phyloP scores from a whole-genome alignment of 305 asterid species.

The Solanum aculeatissimum region DNA sequence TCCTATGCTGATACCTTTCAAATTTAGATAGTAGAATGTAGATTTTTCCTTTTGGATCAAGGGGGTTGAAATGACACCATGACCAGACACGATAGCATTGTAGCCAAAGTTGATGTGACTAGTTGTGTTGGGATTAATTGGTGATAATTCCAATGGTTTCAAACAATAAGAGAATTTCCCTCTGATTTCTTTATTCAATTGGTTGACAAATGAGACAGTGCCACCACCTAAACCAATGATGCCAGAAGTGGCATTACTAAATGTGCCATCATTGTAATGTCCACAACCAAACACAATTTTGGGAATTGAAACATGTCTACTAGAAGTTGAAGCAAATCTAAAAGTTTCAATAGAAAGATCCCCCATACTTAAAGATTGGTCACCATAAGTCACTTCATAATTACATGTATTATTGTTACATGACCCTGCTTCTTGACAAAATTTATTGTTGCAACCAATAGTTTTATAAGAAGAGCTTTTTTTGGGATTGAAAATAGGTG shows the following conservation, averaged over 20 bases:
- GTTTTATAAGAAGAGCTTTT: slow-evolving; percentile 27
- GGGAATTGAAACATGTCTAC: not conserved
- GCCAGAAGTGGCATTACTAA: slow-evolving; percentile 17
- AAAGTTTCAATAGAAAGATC: slow-evolving; percentile 34
- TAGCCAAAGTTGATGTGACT: slow-evolving; percentile 15
- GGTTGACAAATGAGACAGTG: slow-evolving; percentile 21
- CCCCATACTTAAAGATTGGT: slow-evolving; percentile 17
- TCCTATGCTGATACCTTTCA: slow-evolving; percentile 35
- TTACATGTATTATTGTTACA: slow-evolving; percentile 12
- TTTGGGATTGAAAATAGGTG: slow-evolving; percentile 26
- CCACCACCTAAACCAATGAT: slow-evolving; percentile 47
- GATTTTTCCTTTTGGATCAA: not conserved
- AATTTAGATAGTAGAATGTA: slow-evolving; percentile 12
- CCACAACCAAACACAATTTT: slow-evolving; percentile 38
- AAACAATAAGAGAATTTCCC: slow-evolving; percentile 45
- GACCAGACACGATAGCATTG: not conserved
- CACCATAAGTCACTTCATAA: slow-evolving; percentile 17
- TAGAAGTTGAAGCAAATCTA: slow-evolving; percentile 3
- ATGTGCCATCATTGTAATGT: slow-evolving; percentile 7
- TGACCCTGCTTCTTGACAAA: slow-evolving; percentile 1
- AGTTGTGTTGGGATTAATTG: not conserved
- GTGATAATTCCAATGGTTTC: slow-evolving; percentile 2
- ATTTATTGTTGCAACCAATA: slow-evolving; percentile 6
- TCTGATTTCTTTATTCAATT: slow-evolving; percentile 9
- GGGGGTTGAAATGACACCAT: slow-evolving; percentile 16